Percentiles rank a stretch among this genome's conserved stretches.
phyloP scores from a whole-genome alignment of 1,284 basidiomycete species.

The Ustilago shanxiensis region DNA sequence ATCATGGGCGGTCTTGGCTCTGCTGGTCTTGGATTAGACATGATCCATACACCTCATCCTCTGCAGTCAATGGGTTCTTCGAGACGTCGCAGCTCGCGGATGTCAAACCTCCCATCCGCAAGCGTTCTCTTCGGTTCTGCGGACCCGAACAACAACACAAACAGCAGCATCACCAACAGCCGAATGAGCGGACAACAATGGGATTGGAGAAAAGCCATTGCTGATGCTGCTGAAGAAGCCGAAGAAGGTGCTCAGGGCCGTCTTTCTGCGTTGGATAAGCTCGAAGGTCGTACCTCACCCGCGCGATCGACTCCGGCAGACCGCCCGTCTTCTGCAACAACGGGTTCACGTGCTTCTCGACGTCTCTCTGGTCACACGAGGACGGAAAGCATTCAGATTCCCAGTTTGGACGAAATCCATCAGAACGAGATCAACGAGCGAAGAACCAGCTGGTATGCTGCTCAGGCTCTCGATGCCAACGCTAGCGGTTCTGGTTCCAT shows the following conservation, averaged over 20 bases:
- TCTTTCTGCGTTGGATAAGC: slow-evolving; percentile 64
- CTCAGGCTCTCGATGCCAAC: slow-evolving; percentile 33
- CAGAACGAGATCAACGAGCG: slow-evolving; percentile 50
- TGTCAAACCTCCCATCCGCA: slow-evolving; percentile 54
- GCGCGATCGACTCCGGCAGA: slow-evolving; percentile 9
- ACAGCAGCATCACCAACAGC: slow-evolving; percentile 9
- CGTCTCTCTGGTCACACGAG: slow-evolving; percentile 52
- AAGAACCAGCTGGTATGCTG: slow-evolving; percentile 40
- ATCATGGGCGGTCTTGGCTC: slow-evolving; percentile 63
- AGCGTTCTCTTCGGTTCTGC: slow-evolving; percentile 53
- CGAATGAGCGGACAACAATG: slow-evolving; percentile 38
- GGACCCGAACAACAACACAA: slow-evolving; percentile 8
- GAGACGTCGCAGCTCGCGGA: slow-evolving; percentile 52
- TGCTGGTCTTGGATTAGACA: slow-evolving; percentile 53
- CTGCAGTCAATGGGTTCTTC: slow-evolving; percentile 23
- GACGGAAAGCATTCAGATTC: slow-evolving; percentile 60
- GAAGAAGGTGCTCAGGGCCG: slow-evolving; percentile 47
- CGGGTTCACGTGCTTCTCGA: slow-evolving; percentile 30
- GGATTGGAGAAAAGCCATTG: slow-evolving; percentile 48
- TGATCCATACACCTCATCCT: slow-evolving; percentile 11
- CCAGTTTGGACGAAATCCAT: slow-evolving; percentile 62
- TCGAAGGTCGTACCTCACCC: slow-evolving; percentile 50
- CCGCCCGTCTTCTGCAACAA: slow-evolving; percentile 9
- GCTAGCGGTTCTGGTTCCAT: slow-evolving; percentile 7
- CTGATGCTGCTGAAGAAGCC: slow-evolving; percentile 25